Conservation (phyloP, 2,329 filamentous ascomycete species). For the Penicillium sp. region DNA sequence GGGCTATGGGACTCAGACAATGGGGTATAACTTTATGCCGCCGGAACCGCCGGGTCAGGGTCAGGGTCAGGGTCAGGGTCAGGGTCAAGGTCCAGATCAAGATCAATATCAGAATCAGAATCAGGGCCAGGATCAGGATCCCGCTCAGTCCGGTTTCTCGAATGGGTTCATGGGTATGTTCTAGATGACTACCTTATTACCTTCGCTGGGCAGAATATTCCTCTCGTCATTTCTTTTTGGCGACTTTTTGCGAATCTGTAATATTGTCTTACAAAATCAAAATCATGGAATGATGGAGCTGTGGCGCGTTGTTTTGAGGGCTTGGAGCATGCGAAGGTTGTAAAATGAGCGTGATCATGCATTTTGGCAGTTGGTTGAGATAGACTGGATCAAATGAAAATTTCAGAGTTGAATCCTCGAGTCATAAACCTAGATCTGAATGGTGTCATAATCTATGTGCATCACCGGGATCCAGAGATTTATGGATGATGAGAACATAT, state of each 20-base stretch:
- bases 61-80: not conserved
- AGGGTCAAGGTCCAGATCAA: not conserved
- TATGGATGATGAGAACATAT: too few relatives aligned
- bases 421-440: not conserved
- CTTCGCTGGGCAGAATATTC: not conserved
- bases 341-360: not conserved
- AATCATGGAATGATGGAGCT: not conserved
- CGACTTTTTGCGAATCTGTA: not conserved
- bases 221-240: not conserved
- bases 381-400: not conserved
- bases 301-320: not conserved
- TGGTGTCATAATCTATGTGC: not conserved
- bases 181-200: slow-evolving; percentile 1
- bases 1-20: not conserved
- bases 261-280: not conserved
- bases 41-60: not conserved
- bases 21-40: slow-evolving; percentile 1
- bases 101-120: not conserved
- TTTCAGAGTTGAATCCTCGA: not conserved
- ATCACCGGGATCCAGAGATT: too few relatives aligned
- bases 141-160: slow-evolving; percentile 10
- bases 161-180: slow-evolving; percentile 23
- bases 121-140: not conserved
- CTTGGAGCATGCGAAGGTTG: not conserved
- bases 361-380: not conserved